Evolutionary conservation across 805 yeast species (phyloP).

Genomic region (Candida hungchunana): DNA sequence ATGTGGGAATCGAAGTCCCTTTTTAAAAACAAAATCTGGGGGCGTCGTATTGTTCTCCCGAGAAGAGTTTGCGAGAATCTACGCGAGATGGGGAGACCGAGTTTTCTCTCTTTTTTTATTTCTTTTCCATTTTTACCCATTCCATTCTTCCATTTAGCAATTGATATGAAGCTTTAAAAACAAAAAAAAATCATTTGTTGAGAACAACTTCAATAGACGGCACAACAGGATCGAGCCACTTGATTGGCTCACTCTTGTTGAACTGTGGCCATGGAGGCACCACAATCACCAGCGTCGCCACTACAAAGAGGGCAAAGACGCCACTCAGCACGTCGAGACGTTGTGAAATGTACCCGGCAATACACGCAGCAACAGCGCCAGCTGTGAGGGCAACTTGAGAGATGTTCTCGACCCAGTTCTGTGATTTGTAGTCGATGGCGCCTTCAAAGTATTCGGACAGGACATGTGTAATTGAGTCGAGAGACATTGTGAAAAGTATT

Average conservation of each 20-base stretch:
- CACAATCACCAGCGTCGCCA: conserved; percentile 9
- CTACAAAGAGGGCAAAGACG: conserved; percentile 2
- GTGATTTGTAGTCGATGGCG: conserved; percentile 19
- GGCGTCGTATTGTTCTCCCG: too few species aligned
- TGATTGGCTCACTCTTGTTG: conserved; percentile 7
- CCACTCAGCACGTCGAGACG: conserved; percentile 3
- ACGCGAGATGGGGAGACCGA: too few species aligned
- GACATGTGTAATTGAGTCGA: too few species aligned
- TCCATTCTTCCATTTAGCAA: too few species aligned
- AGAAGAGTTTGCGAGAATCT: too few species aligned
- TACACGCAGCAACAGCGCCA: conserved; percentile 12
- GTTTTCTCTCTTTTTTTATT: too few species aligned
- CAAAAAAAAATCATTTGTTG: too few species aligned
- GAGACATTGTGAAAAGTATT: too few species aligned
- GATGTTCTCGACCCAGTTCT: conserved; percentile 8
- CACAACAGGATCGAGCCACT: conserved; percentile 19
- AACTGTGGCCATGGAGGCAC: conserved; percentile 20
- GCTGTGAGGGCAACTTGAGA: conserved; percentile 4
- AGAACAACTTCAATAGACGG: conserved; percentile 5
- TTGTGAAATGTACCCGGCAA: conserved; percentile 14
- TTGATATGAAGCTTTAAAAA: too few species aligned
- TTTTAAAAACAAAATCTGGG: too few species aligned
- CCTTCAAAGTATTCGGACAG: conserved; percentile 15
- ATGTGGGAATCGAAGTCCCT: too few species aligned
- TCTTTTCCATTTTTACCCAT: too few species aligned